A percentile compares a stretch with the other conserved stretches of the same genome.
phyloP scores from a whole-genome alignment of 441 rosid species.

The Gossypium gossypioides region DNA sequence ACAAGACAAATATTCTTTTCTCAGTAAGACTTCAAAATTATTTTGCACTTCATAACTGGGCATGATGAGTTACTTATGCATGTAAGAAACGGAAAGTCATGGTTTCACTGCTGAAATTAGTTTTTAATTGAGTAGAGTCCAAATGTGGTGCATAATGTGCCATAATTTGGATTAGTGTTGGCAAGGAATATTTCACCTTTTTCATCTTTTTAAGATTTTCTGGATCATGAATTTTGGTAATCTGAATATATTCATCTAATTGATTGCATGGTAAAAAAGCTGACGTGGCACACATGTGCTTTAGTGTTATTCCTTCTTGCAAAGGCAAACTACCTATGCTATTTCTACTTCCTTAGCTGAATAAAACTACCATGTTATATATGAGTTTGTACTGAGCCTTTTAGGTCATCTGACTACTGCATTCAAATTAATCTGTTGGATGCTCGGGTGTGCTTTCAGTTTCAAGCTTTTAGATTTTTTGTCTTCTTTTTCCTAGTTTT shows the following conservation, averaged over 20 bases:
- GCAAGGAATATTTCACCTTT: neutral
- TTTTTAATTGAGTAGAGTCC: neutral
- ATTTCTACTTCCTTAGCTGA: neutral
- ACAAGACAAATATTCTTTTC: constrained; percentile 92
- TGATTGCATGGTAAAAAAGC: neutral
- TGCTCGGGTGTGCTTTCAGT: neutral
- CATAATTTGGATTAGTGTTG: neutral
- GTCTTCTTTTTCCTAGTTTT: constrained; percentile 4
- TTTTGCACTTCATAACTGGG: constrained; percentile 15
- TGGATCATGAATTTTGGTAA: neutral
- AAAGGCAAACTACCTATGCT: neutral
- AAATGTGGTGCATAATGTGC: constrained; percentile 5
- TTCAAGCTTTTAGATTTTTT: neutral
- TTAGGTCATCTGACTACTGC: neutral
- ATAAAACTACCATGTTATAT: neutral
- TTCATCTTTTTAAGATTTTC: neutral
- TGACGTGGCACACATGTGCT: neutral
- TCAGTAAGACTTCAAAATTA: constrained; percentile 50
- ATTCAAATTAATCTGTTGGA: neutral
- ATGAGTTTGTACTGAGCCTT: neutral
- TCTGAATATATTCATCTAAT: neutral
- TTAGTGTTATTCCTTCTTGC: neutral
- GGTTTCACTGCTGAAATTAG: neutral
- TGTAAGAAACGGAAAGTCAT: neutral
- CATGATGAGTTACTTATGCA: neutral